Evolutionary conservation across 2,329 filamentous ascomycete species (phyloP).

Genomic region (Sarocladium oryzae): DNA sequence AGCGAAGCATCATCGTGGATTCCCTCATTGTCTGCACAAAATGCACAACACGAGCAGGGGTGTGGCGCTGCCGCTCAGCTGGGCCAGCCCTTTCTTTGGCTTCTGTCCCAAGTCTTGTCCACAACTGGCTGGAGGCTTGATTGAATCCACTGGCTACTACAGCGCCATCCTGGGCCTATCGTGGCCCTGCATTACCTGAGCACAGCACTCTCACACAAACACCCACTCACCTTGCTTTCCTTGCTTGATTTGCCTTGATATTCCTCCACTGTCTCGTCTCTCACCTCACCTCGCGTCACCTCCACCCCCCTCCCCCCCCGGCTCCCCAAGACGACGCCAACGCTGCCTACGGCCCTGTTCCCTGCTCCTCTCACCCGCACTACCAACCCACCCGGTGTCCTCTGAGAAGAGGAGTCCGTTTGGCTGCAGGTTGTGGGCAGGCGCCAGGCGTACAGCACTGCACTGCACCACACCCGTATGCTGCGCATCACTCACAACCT

Average conservation of each 20-base stretch:
- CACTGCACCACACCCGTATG: no score
- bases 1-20: slow-evolving; percentile 4
- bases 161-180: background rate
- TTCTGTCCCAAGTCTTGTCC: no score
- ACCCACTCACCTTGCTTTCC: no score
- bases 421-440: slow-evolving; percentile 1
- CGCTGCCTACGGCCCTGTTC: slow-evolving; percentile 6
- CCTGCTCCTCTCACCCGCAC: slow-evolving; percentile 5
- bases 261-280: background rate
- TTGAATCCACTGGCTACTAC: background rate
- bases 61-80: background rate
- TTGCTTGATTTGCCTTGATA: background rate
- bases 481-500: no score
- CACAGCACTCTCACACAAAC: background rate
- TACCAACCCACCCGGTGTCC: slow-evolving; percentile 4
- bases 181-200: slow-evolving; percentile 4
- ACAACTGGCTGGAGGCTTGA: no score
- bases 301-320: slow-evolving; percentile 2
- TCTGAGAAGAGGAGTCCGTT: slow-evolving; percentile 6
- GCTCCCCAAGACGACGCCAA: slow-evolving; percentile 7
- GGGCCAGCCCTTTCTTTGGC: background rate
- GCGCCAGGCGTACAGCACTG: background rate
- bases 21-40: slow-evolving; percentile 5
- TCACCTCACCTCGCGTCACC: background rate
- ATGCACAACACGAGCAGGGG: slow-evolving; percentile 9